phyloP scores from a whole-genome alignment of 2,329 filamentous ascomycete genomes.

The Teratosphaeria destructans region DNA sequence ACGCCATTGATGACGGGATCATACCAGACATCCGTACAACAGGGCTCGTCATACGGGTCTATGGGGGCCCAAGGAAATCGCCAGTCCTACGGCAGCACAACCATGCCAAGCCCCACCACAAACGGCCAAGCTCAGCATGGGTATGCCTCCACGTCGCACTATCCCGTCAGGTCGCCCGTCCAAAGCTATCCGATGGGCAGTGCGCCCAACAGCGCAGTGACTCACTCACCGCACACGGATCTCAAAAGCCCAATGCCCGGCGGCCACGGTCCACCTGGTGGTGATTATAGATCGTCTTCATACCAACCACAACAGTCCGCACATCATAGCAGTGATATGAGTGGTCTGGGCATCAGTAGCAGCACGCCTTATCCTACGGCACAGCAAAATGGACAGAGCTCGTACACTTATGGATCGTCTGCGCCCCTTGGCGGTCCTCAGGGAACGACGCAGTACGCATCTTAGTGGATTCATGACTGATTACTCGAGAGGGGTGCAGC shows the following conservation, averaged over 20 bases:
- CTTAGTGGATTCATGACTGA: background rate
- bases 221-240: slow-evolving; percentile 19
- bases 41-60: slow-evolving; percentile 14
- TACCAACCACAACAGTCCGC: slow-evolving; percentile 14
- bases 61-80: slow-evolving; percentile 14
- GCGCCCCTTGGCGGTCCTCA: slow-evolving; percentile 2
- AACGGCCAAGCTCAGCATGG: slow-evolving; percentile 17
- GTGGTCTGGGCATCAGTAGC: slow-evolving; percentile 20
- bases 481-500: background rate
- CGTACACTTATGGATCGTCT: slow-evolving; percentile 14
- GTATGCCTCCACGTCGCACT: slow-evolving; percentile 16
- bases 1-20: slow-evolving; percentile 16
- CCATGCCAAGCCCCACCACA: slow-evolving; percentile 16
- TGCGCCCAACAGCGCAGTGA: slow-evolving; percentile 16
- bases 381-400: slow-evolving; percentile 12
- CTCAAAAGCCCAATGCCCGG: slow-evolving; percentile 20
- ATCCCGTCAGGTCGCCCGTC: slow-evolving; percentile 21
- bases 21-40: slow-evolving; percentile 20
- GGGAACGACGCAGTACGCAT: slow-evolving; percentile 1
- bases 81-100: slow-evolving; percentile 14
- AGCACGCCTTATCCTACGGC: slow-evolving; percentile 16
- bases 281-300: background rate
- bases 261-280: slow-evolving; percentile 1
- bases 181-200: slow-evolving; percentile 21
- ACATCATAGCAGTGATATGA: slow-evolving; percentile 15